phyloP scores from a whole-genome alignment of 2,329 filamentous ascomycete species.

The Fusarium miscanthi region DNA sequence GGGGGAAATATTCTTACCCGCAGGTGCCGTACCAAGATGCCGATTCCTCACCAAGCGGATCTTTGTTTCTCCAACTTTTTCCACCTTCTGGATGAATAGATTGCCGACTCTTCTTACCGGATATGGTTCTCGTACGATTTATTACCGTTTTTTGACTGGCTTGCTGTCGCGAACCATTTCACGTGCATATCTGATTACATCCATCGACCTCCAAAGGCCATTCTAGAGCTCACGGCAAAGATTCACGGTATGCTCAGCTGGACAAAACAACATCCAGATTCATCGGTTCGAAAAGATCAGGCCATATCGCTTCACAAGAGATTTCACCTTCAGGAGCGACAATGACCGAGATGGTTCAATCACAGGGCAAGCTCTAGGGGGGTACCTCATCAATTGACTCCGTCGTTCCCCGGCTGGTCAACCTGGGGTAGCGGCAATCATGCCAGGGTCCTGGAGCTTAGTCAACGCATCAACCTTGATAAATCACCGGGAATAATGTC shows the following conservation, averaged over 20 bases:
- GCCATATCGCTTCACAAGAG: background rate
- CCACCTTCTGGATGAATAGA: constrained; percentile 16
- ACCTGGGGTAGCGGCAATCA: constrained; percentile 4
- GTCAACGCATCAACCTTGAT: background rate
- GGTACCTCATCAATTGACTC: background rate
- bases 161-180: background rate
- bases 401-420: background rate
- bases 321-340: too few relatives aligned
- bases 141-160: background rate
- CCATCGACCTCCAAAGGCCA: background rate
- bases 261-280: background rate
- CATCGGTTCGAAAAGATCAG: background rate
- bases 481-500: background rate
- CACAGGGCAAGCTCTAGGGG: background rate
- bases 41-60: constrained; percentile 17
- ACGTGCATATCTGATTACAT: background rate
- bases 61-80: constrained; percentile 32
- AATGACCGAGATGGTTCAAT: background rate
- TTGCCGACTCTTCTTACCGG: constrained; percentile 25
- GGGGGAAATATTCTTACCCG: constrained; percentile 36
- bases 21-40: constrained; percentile 22
- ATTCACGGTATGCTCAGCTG: background rate
- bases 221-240: background rate
- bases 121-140: constrained; percentile 23
- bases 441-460: background rate